Base-by-base conservation (phyloP, 2,329 filamentous ascomycete genomes). In the Lachnellula subtilissima region DNA sequence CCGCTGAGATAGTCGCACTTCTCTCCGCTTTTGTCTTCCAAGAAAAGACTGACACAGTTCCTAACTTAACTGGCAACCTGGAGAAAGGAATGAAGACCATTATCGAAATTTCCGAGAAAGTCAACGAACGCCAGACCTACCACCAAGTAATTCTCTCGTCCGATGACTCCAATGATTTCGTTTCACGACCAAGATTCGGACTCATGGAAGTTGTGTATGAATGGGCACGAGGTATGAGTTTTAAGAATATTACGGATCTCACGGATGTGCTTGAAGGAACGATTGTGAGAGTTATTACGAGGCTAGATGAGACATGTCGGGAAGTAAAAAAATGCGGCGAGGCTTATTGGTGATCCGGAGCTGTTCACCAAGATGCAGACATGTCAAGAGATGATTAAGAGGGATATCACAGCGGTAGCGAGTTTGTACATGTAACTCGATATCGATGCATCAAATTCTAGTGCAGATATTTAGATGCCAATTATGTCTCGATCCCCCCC, bases 131-230 rank as follows among this genome's bases (percentile, higher is more conserved):
- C 52, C 94, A 99, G 75, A 91, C 89, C 14, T 77, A 89, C 58
- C 87, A 96, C 68, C 94, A 99, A 74, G 93, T 99, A 32, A 93
- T 97, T 56, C 83, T 96, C 56, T 89, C 89, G 0, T 82, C 87
- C 1, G 93, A 97, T 54, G 93, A 97, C 69, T 88, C 87, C 56
- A 96, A 95, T 67, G 93, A 97, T 72, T 97, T 97, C 68, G 88
- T 89, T 37, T 91, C 85, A 57, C 82, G 87, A 53, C 91, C 92
- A 2, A 83, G 93, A 9, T 99, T 99, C 70, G 94, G 93, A 1
- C 81, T 99, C 54, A 91, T 96, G 70, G 94, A 99, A 73, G 94
- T 99, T 0, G 95, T 99, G 36, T 97, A 97, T 71, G 94, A 99
- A 73, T 99, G 94, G 94, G 94, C 94, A 9, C 80, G 91, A 50